Conservation (phyloP, 306 rosid genomes). For the Carpinus viminea region DNA sequence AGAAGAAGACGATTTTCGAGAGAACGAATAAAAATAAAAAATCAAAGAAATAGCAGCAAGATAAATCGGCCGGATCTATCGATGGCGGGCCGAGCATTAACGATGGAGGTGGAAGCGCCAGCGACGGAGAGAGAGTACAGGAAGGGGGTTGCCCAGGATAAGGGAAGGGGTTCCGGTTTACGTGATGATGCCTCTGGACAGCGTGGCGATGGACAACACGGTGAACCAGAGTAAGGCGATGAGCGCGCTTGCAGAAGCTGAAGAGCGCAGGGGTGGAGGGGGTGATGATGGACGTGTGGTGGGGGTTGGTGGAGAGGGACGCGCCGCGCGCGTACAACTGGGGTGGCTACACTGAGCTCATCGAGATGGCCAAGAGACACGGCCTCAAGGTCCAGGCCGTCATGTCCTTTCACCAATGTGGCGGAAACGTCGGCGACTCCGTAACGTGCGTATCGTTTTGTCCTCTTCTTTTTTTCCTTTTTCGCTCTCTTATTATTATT, state of each 20-base stretch:
- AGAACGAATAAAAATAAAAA: no score
- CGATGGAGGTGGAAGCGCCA: constrained; percentile 31
- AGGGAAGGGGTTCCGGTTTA: constrained; percentile 76
- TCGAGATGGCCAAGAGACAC: constrained; percentile 89
- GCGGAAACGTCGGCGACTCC: constrained; percentile 98
- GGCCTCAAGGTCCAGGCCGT: constrained; percentile 97
- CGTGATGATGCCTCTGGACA: constrained; percentile 97
- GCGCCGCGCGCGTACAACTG: constrained; percentile 72
- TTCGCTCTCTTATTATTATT: neutral
- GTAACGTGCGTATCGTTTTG: constrained; percentile 55
- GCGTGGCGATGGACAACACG: constrained; percentile 74
- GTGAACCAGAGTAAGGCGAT: constrained; percentile 79
- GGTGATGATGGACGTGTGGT: constrained; percentile 97
- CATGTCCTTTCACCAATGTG: constrained; percentile 95
- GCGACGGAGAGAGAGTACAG: constrained; percentile 30
- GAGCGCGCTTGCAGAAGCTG: constrained; percentile 82
- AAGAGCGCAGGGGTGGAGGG: constrained; percentile 97
- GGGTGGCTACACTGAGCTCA: constrained; percentile 80
- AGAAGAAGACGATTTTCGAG: no score
- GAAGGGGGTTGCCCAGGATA: constrained; percentile 8
- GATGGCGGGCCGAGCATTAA: constrained; percentile 65
- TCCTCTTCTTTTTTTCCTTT: no score
- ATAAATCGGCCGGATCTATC: constrained; percentile 57
- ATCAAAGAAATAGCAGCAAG: no score
- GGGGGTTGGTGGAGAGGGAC: constrained; percentile 98